phyloP scores from a whole-genome alignment of 129 eudicot species.

The Calendula officinalis region DNA sequence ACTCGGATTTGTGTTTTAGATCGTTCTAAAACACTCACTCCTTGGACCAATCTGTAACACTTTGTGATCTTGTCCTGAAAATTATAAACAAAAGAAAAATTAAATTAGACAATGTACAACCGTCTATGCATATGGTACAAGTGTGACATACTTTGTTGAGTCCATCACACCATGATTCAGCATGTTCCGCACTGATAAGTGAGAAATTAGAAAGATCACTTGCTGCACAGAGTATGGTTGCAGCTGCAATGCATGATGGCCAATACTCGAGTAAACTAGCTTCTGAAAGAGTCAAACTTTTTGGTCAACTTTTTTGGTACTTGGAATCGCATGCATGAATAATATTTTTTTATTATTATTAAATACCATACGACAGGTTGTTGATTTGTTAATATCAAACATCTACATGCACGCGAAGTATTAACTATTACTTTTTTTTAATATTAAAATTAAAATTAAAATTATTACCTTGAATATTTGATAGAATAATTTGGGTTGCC shows the following conservation, averaged over 20 bases:
- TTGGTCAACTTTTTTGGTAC: conserved; percentile 34
- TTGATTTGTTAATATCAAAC: conserved; percentile 26
- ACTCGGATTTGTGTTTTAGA: conserved; percentile 55
- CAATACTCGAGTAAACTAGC: conserved; percentile 69
- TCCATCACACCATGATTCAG: conserved; percentile 88
- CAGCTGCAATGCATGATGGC: conserved; percentile 96
- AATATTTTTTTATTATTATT: conserved; percentile 7
- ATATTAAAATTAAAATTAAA: not conserved
- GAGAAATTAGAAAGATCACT: conserved; percentile 74
- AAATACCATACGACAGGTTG: conserved; percentile 20
- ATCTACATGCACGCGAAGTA: conserved; percentile 39
- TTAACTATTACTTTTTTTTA: not conserved
- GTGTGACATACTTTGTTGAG: conserved; percentile 62
- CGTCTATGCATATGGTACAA: not conserved
- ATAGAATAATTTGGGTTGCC: conserved; percentile 69
- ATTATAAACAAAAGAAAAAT: not conserved
- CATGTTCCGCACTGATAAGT: conserved; percentile 63
- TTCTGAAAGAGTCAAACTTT: conserved; percentile 44
- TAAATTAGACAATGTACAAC: not conserved
- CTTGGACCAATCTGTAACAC: conserved; percentile 57
- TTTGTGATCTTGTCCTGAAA: conserved; percentile 65
- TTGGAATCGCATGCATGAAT: conserved; percentile 29
- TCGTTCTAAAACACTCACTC: conserved; percentile 26
- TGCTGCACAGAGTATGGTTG: conserved; percentile 85
- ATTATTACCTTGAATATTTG: conserved; percentile 64